A percentile compares a stretch with the other conserved stretches of the same genome.
phyloP scores from a whole-genome alignment of 306 rosid genomes.

The Quercus aquifolioides region DNA sequence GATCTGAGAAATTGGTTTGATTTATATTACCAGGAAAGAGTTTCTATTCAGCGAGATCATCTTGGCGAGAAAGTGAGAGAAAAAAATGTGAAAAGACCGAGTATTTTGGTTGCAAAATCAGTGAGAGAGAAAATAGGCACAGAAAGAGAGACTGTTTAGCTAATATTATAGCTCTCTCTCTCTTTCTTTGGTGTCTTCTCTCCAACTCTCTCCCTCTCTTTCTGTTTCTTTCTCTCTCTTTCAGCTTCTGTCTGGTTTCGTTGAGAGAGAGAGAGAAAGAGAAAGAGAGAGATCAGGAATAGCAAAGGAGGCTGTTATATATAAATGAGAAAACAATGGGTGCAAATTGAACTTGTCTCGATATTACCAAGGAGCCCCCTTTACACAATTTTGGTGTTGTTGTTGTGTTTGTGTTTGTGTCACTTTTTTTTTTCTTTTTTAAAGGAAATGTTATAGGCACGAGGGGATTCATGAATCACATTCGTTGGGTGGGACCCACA shows the following conservation, averaged over 20 bases:
- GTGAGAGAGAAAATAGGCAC: not conserved
- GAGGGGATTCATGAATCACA: not conserved
- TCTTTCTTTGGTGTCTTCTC: slow-evolving; percentile 2
- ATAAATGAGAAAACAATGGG: not conserved
- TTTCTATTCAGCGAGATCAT: slow-evolving; percentile 51
- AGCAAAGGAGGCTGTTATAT: not conserved
- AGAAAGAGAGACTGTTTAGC: slow-evolving; percentile 10
- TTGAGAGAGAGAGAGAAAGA: not conserved
- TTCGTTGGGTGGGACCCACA: not conserved
- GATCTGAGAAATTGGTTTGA: slow-evolving; percentile 24
- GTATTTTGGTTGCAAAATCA: slow-evolving; percentile 20
- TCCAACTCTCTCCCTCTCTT: slow-evolving; percentile 2
- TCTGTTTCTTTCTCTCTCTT: slow-evolving; percentile 16
- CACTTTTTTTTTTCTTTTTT: too few relatives aligned
- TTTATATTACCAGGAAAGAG: slow-evolving; percentile 50
- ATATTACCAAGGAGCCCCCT: slow-evolving; percentile 20
- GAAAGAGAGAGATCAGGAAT: slow-evolving; percentile 8
- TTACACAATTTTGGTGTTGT: not conserved
- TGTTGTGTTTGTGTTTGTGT: not conserved
- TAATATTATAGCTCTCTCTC: not conserved
- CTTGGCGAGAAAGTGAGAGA: slow-evolving; percentile 17
- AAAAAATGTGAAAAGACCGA: slow-evolving; percentile 26
- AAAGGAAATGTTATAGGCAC: not conserved
- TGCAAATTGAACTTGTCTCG: not conserved
- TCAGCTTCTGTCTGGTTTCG: slow-evolving; percentile 10